Evolutionary conservation across 1,284 basidiomycete species (phyloP).

Genomic region (Taiwanofungus camphoratus): DNA sequence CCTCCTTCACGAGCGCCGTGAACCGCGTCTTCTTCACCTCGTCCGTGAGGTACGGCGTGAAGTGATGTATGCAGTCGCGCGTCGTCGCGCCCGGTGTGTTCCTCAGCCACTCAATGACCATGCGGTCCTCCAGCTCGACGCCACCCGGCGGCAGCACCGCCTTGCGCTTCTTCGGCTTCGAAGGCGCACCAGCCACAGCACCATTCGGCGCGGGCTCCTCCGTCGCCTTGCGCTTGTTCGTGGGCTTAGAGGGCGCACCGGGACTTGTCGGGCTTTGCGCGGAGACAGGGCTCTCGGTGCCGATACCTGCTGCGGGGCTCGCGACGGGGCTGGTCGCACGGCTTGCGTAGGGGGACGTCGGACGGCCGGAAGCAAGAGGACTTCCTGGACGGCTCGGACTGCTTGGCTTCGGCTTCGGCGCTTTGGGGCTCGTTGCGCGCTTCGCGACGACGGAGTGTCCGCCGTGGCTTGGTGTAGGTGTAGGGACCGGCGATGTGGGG

Average conservation of each 20-base stretch:
- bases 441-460: constrained; percentile 76
- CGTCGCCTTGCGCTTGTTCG: constrained; percentile 63
- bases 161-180: constrained; percentile 66
- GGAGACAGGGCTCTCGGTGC: constrained; percentile 18
- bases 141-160: constrained; percentile 32
- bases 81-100: constrained; percentile 60
- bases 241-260: constrained; percentile 21
- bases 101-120: constrained; percentile 71
- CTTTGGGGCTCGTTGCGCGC: constrained; percentile 75
- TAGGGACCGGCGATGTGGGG: constrained; percentile 50
- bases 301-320: constrained; percentile 11
- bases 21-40: constrained; percentile 66
- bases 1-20: constrained; percentile 69
- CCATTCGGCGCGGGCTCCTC: constrained; percentile 33
- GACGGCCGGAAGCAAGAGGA: constrained; percentile 37
- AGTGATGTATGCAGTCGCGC: constrained; percentile 71
- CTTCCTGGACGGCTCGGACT: constrained; percentile 49
- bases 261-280: constrained; percentile 7
- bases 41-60: constrained; percentile 65
- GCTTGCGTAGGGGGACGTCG: constrained; percentile 25
- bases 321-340: constrained; percentile 40
- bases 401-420: constrained; percentile 46
- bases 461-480: constrained; percentile 45
- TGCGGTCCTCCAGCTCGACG: constrained; percentile 50
- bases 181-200: constrained; percentile 23